Base-by-base conservation (phyloP, 75 land plant species). In the Ceratopteris richardii region DNA sequence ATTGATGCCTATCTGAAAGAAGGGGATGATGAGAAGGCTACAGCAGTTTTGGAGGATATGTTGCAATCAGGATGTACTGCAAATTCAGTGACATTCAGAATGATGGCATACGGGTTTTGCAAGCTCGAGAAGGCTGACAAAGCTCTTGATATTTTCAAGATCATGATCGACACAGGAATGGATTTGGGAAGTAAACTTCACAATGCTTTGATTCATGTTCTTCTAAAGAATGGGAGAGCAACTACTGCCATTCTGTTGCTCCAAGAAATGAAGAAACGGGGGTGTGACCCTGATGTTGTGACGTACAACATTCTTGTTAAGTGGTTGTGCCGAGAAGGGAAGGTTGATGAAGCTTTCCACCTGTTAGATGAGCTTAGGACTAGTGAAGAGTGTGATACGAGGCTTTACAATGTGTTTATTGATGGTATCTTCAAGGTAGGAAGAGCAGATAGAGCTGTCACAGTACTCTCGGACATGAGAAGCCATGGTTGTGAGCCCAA, bases 1-100 rank as follows among this genome's bases (percentile, higher is more conserved):
- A 77, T 86, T 41, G 64, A 51, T 37, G 90, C 83, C 17, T 75
- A 79, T 31, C 77, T 86, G 46, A 73, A 81, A 53, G 79, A 77
- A 66, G 75, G 81, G 0, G 62, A 82, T 19, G 68, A 78, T 0
- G 13, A 58, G 9, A 80, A 86, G 28, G 83, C 87, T 11, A 57
- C 70, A 56, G 71, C 77, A 70, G 60, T 83, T 51, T 44, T 82
- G 12, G 76, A 67, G 16, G 81, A 83, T 31, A 86, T 86, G 90
- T 48, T 67, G 21, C 53, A 63, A 6, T 71, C 64, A 59, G 82
- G 85, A 4, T 80, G 80, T 56, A 44, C 53, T 51, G 83, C 90
- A 0, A 83, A 83, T 61, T 25, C 75, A 41, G 76, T 83, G 25
- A 79, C 87, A 9, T 86, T 80, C 53, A 41, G 67, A 44, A 80